Evolutionary conservation across 345 rosid genomes (phyloP), one percentile per base, ranked within the genome.

Genomic region (Dipteronia dyeriana): DNA sequence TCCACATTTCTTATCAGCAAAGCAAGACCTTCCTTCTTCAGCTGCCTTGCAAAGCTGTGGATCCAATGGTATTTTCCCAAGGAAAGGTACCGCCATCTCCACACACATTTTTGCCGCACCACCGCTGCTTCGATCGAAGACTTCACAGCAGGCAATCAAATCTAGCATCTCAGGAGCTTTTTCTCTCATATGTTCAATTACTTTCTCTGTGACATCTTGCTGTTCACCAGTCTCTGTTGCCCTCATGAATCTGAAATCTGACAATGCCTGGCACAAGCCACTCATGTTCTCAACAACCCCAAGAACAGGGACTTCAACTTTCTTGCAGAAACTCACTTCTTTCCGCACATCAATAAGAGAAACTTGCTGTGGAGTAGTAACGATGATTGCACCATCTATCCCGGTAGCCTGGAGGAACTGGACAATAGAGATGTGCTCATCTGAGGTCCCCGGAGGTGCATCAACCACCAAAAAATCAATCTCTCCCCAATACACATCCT

Each of bases 261-360:
- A 80, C 78, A 95, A 73, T 3, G 91, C 88, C 65, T 95, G 99
- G 80, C 86, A 87, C 76, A 95, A 82, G 64, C 97, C 95, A 73
- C 99, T 95, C 99, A 94, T 95, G 85, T 94, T 95, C 82, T 95
- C 99, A n/a, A 95, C 98, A 3, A 95, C 98, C 62, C 99, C 97
- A 29, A 95, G 94, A 59, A 95, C 90, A 0, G 84, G 87, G 4
- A 95, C 90, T 31, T 97, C 97, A 16, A 95, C 97, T 78, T 93
- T 95, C 89, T 91, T 95, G 91, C 98, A 96, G 70, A 96, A 95
- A 77, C 84, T 94, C 75, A 96, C 94, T 84, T 90, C 98, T 85
- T 96, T 94, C 13, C 99, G 86, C 39, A 96, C 99, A 85, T 94
- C 98, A 38, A 94, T 93, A 66, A 96, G 88, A 11, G 99, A 89